These are phyloP conservation scores for Lactifluus pinguis DNA, from an alignment of 768 basidiomycete species.

Conservation along the genomic window DNA sequence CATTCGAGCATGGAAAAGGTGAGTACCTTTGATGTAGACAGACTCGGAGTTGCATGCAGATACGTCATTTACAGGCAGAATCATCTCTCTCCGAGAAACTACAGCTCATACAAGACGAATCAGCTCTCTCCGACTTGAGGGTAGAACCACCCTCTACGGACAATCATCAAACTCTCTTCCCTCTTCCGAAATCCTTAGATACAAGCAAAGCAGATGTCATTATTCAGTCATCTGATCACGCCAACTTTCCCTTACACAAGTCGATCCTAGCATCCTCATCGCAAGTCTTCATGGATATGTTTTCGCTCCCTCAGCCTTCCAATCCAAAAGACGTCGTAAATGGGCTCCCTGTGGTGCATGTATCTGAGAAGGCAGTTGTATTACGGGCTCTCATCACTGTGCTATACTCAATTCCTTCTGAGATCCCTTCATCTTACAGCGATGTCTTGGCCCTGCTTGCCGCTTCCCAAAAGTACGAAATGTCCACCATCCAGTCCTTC, in stretches of 20 bases:
- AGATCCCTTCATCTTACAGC: not conserved
- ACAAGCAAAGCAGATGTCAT: conserved; percentile 30
- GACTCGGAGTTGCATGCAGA: no score
- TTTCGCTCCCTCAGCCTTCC: not conserved
- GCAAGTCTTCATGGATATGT: conserved; percentile 27
- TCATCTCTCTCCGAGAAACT: conserved; percentile 2
- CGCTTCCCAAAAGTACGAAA: not conserved
- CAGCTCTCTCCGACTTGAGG: no score
- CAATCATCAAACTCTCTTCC: no score
- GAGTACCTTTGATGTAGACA: no score
- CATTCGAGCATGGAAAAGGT: no score
- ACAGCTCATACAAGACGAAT: no score
- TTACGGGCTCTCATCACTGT: not conserved
- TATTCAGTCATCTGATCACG: conserved; percentile 34
- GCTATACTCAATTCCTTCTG: not conserved
- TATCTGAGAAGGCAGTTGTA: not conserved
- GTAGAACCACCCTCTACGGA: no score
- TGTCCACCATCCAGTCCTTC: not conserved
- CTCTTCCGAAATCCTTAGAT: not conserved
- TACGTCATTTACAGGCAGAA: no score
- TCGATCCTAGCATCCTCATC: conserved; percentile 36
- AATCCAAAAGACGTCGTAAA: no score
- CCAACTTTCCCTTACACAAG: conserved; percentile 37
- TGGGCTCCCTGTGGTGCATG: not conserved
- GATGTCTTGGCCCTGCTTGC: not conserved